Percentiles rank a stretch among this genome's conserved stretches.
These are phyloP conservation scores for Sphaerulina musiva DNA, from an alignment of 2,329 filamentous ascomycete genomes.

Conservation along the genomic window DNA sequence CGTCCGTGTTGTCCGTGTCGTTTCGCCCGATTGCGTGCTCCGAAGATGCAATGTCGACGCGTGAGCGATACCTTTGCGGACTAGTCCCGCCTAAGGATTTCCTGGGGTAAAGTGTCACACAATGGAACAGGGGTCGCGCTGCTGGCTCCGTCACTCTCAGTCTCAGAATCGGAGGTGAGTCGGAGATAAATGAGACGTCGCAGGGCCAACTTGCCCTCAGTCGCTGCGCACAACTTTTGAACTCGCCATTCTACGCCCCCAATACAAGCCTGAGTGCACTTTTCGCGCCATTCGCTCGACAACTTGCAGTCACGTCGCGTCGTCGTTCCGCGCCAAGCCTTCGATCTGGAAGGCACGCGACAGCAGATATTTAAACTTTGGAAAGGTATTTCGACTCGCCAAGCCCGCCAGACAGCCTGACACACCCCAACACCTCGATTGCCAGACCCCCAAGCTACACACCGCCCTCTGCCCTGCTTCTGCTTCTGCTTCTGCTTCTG, in stretches of 20 bases:
- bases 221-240: not conserved
- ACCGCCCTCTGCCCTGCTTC: not conserved
- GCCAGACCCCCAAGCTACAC: not conserved
- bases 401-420: too few species aligned
- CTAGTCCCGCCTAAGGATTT: not conserved
- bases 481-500: too few species aligned
- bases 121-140: not conserved
- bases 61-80: not conserved
- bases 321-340: not conserved
- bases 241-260: not conserved
- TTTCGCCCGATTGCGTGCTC: not conserved
- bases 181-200: not conserved
- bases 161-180: too few species aligned
- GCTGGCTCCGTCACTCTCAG: too few species aligned
- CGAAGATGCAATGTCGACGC: not conserved
- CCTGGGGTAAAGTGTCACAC: not conserved
- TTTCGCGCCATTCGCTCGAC: not conserved
- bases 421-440: not conserved
- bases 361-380: too few species aligned
- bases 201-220: not conserved
- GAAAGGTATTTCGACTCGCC: too few species aligned
- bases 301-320: not conserved
- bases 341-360: not conserved
- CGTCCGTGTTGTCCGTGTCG: not conserved
- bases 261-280: not conserved